These are phyloP conservation scores for Anthracocystis walkeri DNA, from an alignment of 1,284 basidiomycete species.

Conservation along the genomic window DNA sequence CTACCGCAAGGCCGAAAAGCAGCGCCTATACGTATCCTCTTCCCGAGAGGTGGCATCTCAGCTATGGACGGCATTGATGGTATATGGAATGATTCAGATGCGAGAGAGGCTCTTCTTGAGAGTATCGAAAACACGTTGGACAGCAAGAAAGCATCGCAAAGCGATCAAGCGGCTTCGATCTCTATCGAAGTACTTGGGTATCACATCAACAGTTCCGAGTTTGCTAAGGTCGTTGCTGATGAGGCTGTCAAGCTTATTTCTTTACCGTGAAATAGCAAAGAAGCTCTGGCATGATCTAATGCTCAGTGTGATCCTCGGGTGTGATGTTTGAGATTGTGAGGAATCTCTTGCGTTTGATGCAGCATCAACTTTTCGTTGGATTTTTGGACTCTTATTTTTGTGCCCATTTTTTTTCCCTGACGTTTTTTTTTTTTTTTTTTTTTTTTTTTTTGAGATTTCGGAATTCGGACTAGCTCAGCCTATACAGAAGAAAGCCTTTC, in stretches of 20 bases:
- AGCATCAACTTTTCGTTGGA: background rate
- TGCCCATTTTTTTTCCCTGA: background rate
- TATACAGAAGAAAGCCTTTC: background rate
- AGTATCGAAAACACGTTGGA: conserved; percentile 9
- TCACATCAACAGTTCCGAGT: conserved; percentile 43
- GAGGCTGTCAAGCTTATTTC: conserved; percentile 6
- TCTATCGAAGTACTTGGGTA: conserved; percentile 7
- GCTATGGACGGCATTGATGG: conserved; percentile 31
- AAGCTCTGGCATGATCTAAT: too few species aligned
- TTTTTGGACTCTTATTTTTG: background rate
- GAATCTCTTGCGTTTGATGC: background rate
- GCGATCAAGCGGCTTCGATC: background rate
- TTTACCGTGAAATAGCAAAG: background rate
- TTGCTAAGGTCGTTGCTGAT: conserved; percentile 24
- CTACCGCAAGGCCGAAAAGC: background rate
- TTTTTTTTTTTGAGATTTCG: background rate
- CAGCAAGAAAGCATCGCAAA: background rate
- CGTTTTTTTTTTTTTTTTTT: background rate
- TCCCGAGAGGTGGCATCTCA: conserved; percentile 26
- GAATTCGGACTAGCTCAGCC: background rate
- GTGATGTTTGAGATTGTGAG: background rate
- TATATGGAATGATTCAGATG: conserved; percentile 26
- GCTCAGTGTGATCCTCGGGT: too few species aligned
- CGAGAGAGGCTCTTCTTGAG: conserved; percentile 16
- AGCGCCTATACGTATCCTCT: conserved; percentile 18